A percentile compares a stretch with the other conserved stretches of the same genome.
These are phyloP conservation scores for Scheffersomyces illinoinensis DNA, from an alignment of 1,139 yeast species.

Conservation along the genomic window DNA sequence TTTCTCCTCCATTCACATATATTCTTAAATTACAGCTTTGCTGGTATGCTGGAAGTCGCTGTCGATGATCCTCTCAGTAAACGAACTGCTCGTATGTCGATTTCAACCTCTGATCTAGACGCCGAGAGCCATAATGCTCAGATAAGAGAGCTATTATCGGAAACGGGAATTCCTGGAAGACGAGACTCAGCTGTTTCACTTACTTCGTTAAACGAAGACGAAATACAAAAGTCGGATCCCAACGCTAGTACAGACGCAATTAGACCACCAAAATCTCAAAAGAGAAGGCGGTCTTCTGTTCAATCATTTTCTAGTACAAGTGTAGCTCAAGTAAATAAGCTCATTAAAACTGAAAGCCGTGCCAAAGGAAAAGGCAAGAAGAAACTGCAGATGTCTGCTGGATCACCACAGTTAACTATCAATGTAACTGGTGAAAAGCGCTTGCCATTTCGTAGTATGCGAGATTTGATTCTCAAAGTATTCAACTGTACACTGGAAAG, in stretches of 20 bases:
- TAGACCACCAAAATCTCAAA: constrained; percentile 12
- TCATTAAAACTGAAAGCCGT: background rate
- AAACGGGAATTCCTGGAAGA: constrained; percentile 7
- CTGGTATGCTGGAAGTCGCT: constrained; percentile 4
- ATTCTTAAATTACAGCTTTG: background rate
- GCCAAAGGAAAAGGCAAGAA: constrained; percentile 14
- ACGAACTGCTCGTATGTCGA: constrained; percentile 30
- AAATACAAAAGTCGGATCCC: constrained; percentile 15
- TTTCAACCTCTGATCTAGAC: constrained; percentile 22
- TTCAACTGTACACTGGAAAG: constrained; percentile 2
- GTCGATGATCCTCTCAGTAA: constrained; percentile 22
- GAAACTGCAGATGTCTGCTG: constrained; percentile 34
- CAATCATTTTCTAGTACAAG: constrained; percentile 19
- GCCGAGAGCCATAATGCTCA: constrained; percentile 18
- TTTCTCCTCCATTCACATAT: background rate
- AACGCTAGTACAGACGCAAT: constrained; percentile 7
- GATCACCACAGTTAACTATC: constrained; percentile 26
- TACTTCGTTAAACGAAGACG: constrained; percentile 19
- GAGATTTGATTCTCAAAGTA: constrained; percentile 47
- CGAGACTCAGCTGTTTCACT: constrained; percentile 30
- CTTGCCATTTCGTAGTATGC: constrained; percentile 37
- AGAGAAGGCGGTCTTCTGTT: constrained; percentile 48
- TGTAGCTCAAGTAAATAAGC: background rate
- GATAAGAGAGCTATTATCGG: constrained; percentile 16
- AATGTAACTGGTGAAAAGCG: constrained; percentile 17